phyloP scores from a whole-genome alignment of 2,329 filamentous ascomycete species.

The Bimuria novae-zelandiae region DNA sequence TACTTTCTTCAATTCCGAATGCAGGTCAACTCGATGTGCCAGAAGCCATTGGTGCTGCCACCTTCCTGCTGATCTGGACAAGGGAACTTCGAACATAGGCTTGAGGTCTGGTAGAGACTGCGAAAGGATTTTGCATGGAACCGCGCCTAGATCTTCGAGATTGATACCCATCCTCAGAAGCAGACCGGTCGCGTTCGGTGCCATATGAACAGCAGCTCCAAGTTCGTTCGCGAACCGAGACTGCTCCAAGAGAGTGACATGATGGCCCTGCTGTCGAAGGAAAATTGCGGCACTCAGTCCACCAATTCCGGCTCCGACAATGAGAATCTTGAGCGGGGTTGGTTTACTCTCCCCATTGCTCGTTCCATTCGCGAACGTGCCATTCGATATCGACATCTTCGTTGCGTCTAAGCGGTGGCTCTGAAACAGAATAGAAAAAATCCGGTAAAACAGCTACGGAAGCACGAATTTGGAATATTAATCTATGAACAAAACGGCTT shows the following conservation, averaged over 20 bases:
- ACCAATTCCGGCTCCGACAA: conserved; percentile 56
- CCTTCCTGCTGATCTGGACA: conserved; percentile 46
- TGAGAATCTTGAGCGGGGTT: conserved; percentile 46
- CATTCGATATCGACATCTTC: too few species aligned
- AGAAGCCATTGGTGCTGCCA: conserved; percentile 61
- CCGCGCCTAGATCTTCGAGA: conserved; percentile 47
- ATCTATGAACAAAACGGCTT: too few species aligned
- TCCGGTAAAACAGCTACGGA: too few species aligned
- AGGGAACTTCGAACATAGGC: conserved; percentile 41
- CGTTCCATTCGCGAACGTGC: not conserved
- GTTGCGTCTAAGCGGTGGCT: too few species aligned
- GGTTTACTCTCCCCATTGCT: not conserved
- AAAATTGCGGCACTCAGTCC: conserved; percentile 59
- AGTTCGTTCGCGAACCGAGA: conserved; percentile 60
- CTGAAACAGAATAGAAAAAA: too few species aligned
- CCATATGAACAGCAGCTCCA: conserved; percentile 66
- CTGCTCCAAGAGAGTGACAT: conserved; percentile 45
- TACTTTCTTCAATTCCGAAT: conserved; percentile 55
- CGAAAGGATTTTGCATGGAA: conserved; percentile 31
- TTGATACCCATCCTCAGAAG: conserved; percentile 53
- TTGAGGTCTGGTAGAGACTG: conserved; percentile 49
- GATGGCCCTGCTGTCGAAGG: conserved; percentile 50
- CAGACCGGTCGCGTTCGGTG: conserved; percentile 65
- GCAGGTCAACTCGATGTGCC: conserved; percentile 59
- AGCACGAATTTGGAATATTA: too few species aligned